These are phyloP conservation scores for Aspergillus fructus DNA, from an alignment of 2,329 filamentous ascomycete genomes.

Conservation along the genomic window DNA sequence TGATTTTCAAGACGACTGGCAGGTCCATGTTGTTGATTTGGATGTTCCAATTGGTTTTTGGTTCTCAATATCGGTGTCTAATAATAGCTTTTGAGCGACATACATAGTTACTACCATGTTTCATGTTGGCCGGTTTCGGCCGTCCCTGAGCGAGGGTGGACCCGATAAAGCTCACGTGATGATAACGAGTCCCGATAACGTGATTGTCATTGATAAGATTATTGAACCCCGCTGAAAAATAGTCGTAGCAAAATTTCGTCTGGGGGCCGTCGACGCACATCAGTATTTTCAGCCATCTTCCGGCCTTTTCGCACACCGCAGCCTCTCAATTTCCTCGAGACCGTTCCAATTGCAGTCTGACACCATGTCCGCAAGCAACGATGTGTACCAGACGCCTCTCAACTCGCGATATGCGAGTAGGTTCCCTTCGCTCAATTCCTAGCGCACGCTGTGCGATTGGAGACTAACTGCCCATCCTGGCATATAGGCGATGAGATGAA, in stretches of 20 bases:
- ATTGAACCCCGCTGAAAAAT: constrained; percentile 28
- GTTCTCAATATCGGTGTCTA: neutral
- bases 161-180: constrained; percentile 21
- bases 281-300: constrained; percentile 13
- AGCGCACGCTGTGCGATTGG: neutral
- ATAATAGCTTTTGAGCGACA: neutral
- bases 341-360: constrained; percentile 20
- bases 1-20: neutral
- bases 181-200: constrained; percentile 32
- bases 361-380: constrained; percentile 45
- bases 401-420: constrained; percentile 70
- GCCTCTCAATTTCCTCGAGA: constrained; percentile 22
- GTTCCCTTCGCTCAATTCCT: constrained; percentile 9
- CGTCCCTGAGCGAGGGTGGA: neutral
- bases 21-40: neutral
- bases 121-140: constrained; percentile 3
- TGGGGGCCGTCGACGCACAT: constrained; percentile 16
- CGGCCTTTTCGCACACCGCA: constrained; percentile 11
- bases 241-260: constrained; percentile 32
- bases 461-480: constrained; percentile 17
- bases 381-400: constrained; percentile 67
- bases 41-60: neutral
- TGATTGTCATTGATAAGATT: constrained; percentile 39
- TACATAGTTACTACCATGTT: no score
- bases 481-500: constrained; percentile 64